Evolutionary conservation across 257 asterid genomes (phyloP), one percentile per base, ranked within the genome.

Genomic region (Prunella vulgaris): DNA sequence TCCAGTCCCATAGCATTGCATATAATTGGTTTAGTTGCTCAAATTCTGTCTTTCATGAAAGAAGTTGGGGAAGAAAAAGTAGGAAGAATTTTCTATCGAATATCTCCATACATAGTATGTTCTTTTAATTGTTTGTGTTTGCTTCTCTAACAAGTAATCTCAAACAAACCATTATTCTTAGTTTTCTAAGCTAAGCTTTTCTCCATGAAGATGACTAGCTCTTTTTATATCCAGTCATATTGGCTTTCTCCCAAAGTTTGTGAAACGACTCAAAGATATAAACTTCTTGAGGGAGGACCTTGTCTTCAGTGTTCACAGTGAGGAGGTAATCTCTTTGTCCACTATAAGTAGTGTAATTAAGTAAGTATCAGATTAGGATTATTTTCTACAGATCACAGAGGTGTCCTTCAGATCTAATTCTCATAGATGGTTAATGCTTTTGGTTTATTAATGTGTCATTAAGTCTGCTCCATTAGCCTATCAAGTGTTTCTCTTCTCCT

Each of bases 231-330:
- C 76, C 85, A 93, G 99, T 75, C 97, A 93, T 77, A 53, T 71
- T 56, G 99, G 99, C 52, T 90, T 93, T 81, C 97, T 93, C 70
- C 81, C 96, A 2, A 82, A 80, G 77, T 81, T 75, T 68, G 89
- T 93, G 82, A 86, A 78, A 76, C 83, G 4, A 66, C 89, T 93
- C 15, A 93, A 90, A 74, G 93, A 87, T 38, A 86, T 88, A 38
- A 80, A 81, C 80, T 88, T 93, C 83, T 77, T 93, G 35, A 83
- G 96, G 76, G 99, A 93, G 77, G 97, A 93, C 80, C 79, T 90
- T 74, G 44, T 86, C 76, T 88, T 78, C 79, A 87, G 96, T 64
- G 66, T 83, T 78, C 99, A 93, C 83, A 93, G 99, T 75, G 90
- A 84, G 81, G 90, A 88, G 95, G 99, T 90, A 81, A 79, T 64